Base-by-base conservation (phyloP, 2,329 filamentous ascomycete species). In the Pseudodiploospora longispora region DNA sequence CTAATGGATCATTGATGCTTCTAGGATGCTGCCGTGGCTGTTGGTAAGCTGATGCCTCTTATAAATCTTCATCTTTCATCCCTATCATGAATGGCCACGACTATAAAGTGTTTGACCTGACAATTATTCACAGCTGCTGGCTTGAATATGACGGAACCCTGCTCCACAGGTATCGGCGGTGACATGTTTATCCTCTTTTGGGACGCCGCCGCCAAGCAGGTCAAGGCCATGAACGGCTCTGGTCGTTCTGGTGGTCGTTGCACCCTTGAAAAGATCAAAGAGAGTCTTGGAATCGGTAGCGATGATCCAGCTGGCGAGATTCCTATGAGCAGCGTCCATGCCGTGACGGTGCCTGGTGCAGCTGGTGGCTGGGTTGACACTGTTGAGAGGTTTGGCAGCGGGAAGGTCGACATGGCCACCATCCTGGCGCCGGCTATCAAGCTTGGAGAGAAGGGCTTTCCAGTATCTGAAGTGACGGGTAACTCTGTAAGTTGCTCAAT, bases 181-280 rank as follows among this genome's bases (percentile, higher is more conserved):
- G 93, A 98, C 67, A 89, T 95, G 82, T 98, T 97, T 68, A 90
- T 90, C 63, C 78, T 97, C 32, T 96, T 80, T 72, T 97, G 91
- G 70, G 79, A 94, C 60, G 87, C 88, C 36, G 78, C 83, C 54
- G 87, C 83, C 0, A 85, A 85, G 59, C 85, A 85, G 50, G 83
- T 97, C 6, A 83, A 82, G 43, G 87, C 89, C 7, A 70, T 97
- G 64, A 98, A 98, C 64, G 93, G 90, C 19, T 96, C 90, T 1
- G 93, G 93, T n/a, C 82, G 93, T 29, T 80, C 88, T 4, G 82
- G 86, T 4, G 72, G 67, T 41, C 80, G 83, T 33, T 80, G 70
- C 50, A 85, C 82, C 0, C 72, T 94, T 1, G 82, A 88, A 42
- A 74, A 71, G 30, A 75, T 95, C 43, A 78, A 86, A 27, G 73